Percentiles rank a stretch among this genome's conserved stretches.
These are phyloP conservation scores for Symmetrospora coprosmae DNA, from an alignment of 768 basidiomycete species.

Conservation along the genomic window DNA sequence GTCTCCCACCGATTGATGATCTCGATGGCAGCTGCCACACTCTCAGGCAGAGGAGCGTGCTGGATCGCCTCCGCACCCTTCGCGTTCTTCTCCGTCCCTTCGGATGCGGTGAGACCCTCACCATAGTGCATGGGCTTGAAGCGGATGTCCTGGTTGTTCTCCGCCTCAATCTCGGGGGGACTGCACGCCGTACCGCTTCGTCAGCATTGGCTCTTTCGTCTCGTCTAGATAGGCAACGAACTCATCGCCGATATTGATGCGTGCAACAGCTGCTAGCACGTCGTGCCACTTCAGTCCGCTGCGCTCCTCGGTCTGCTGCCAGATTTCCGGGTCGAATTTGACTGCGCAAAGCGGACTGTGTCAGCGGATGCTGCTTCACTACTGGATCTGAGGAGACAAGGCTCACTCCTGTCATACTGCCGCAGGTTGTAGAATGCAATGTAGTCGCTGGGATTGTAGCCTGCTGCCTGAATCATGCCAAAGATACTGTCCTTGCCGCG, in stretches of 20 bases:
- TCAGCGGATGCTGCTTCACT: not conserved
- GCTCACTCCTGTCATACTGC: conserved; percentile 58
- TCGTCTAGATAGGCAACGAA: not conserved
- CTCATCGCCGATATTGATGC: conserved; percentile 35
- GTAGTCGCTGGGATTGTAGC: conserved; percentile 44
- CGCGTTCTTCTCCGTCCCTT: conserved; percentile 42
- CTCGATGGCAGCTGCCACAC: conserved; percentile 53
- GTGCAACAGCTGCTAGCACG: conserved; percentile 64
- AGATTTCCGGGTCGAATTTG: conserved; percentile 41
- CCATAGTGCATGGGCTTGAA: conserved; percentile 33
- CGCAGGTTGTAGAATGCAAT: conserved; percentile 87
- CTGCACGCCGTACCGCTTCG: no score
- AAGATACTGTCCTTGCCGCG: conserved; percentile 48
- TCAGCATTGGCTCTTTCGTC: not conserved
- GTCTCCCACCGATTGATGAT: conserved; percentile 57
- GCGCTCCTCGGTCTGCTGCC: conserved; percentile 55
- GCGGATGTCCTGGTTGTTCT: conserved; percentile 26
- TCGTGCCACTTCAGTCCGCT: conserved; percentile 68
- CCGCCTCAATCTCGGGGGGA: conserved; percentile 12
- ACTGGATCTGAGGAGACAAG: conserved; percentile 42
- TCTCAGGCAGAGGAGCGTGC: conserved; percentile 53
- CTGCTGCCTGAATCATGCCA: conserved; percentile 17
- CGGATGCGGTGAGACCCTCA: conserved; percentile 43
- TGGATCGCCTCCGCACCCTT: conserved; percentile 43
- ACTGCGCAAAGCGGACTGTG: not conserved